Percentiles rank a stretch among this genome's conserved stretches.
Conservation (phyloP, 371 early-diverging fungal genomes). For the Mucor indicus region DNA sequence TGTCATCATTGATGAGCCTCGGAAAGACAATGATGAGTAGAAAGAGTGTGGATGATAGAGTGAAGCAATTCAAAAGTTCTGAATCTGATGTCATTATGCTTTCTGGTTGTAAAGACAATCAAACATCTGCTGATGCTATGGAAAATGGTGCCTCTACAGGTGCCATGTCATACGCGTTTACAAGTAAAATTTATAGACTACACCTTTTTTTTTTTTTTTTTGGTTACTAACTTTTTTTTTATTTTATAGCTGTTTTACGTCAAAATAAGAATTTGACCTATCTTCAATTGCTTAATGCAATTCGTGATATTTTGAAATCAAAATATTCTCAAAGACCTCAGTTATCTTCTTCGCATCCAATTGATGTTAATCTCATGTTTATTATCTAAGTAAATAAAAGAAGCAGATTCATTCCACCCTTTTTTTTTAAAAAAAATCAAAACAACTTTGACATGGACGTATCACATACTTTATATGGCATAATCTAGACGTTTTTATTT, state of each 20-base stretch:
- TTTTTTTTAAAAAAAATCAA: too few relatives aligned
- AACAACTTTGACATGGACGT: too few relatives aligned
- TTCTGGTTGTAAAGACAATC: slow-evolving; percentile 86
- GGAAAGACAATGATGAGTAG: slow-evolving; percentile 42
- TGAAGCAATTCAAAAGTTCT: slow-evolving; percentile 53
- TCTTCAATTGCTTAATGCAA: slow-evolving; percentile 68
- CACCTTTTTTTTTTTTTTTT: too few relatives aligned
- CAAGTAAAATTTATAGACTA: slow-evolving; percentile 22
- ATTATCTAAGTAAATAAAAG: slow-evolving; percentile 50
- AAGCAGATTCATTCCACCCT: too few relatives aligned
- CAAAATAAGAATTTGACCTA: slow-evolving; percentile 67
- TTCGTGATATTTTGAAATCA: slow-evolving; percentile 64
- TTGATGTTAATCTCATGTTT: slow-evolving; percentile 71
- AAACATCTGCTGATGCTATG: slow-evolving; percentile 86
- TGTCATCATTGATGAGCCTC: slow-evolving; percentile 43
- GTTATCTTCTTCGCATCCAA: slow-evolving; percentile 73
- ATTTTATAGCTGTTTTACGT: slow-evolving; percentile 45
- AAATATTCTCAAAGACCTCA: slow-evolving; percentile 85
- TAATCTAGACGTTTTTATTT: too few relatives aligned
- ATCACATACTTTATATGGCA: too few relatives aligned
- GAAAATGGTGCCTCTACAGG: slow-evolving; percentile 67
- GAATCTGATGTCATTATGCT: slow-evolving; percentile 85
- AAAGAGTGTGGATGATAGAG: slow-evolving; percentile 27
- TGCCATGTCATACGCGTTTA: slow-evolving; percentile 88
- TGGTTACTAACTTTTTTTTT: too few relatives aligned